Evolutionary conservation across 148 eudicot species (phyloP).

Genomic region (Arbutus unedo): DNA sequence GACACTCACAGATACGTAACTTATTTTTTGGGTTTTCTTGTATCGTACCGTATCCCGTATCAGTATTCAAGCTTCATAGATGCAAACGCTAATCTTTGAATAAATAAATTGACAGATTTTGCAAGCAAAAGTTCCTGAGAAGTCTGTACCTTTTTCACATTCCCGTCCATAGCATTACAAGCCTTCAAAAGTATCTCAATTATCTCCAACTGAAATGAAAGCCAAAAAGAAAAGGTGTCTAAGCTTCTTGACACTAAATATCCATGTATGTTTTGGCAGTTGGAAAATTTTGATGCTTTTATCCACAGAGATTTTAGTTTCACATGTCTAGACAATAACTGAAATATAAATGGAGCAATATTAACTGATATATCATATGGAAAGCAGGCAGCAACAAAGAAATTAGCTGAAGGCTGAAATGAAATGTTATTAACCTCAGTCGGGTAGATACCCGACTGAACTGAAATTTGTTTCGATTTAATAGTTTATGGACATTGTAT

Average conservation of each 20-base stretch:
- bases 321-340: background rate
- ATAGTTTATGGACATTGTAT: background rate
- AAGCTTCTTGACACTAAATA: background rate
- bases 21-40: too few species aligned
- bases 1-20: too few species aligned
- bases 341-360: background rate
- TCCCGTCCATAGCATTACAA: conserved; percentile 46
- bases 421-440: background rate
- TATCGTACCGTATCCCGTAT: too few species aligned
- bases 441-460: background rate
- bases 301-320: background rate
- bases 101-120: background rate
- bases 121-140: background rate
- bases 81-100: background rate
- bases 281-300: background rate
- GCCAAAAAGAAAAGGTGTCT: conserved; percentile 7
- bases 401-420: background rate
- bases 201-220: conserved; percentile 54
- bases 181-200: conserved; percentile 64
- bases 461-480: background rate
- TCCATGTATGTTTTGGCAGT: background rate
- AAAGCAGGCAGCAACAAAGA: background rate
- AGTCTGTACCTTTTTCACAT: conserved; percentile 44
- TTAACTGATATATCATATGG: background rate
- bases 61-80: background rate